phyloP scores from a whole-genome alignment of 495 filamentous ascomycete species.

The Filosporella fistucella region DNA sequence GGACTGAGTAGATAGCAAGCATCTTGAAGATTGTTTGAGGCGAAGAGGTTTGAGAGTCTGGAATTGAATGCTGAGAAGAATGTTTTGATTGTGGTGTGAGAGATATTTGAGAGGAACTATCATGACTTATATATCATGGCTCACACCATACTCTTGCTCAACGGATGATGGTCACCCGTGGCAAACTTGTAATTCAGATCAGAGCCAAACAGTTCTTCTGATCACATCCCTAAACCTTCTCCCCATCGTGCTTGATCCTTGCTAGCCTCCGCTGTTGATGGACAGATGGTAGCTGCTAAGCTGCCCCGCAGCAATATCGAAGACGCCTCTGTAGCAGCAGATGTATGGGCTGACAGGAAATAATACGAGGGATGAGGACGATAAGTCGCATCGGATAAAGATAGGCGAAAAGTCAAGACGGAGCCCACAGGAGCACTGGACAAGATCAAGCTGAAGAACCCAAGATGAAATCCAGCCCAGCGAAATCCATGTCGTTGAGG shows the following conservation, averaged over 20 bases:
- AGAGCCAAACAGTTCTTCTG: too few relatives aligned
- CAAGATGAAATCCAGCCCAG: conserved; percentile 2
- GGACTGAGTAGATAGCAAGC: conserved; percentile 5
- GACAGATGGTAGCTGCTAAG: too few relatives aligned
- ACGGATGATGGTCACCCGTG: not conserved
- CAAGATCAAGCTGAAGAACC: too few relatives aligned
- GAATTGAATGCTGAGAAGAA: not conserved
- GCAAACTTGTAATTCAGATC: not conserved
- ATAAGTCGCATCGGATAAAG: conserved; percentile 17
- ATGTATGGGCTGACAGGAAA: conserved; percentile 9
- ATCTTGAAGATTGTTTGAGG: conserved; percentile 8
- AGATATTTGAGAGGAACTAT: too few relatives aligned
- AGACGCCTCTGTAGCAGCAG: not conserved
- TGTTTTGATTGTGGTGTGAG: not conserved
- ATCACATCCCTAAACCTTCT: too few relatives aligned
- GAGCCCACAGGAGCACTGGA: not conserved
- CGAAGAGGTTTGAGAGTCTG: not conserved
- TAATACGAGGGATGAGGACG: conserved; percentile 11
- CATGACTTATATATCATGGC: too few relatives aligned
- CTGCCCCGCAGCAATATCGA: conserved; percentile 19
- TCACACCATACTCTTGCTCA: too few relatives aligned
- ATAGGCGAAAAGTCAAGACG: conserved; percentile 8
- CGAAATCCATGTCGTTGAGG: not conserved
- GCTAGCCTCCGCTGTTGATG: too few relatives aligned
- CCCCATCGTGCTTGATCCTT: too few relatives aligned